Evolutionary conservation across 345 rosid species (phyloP).

Genomic region (Eutrema yunnanense): DNA sequence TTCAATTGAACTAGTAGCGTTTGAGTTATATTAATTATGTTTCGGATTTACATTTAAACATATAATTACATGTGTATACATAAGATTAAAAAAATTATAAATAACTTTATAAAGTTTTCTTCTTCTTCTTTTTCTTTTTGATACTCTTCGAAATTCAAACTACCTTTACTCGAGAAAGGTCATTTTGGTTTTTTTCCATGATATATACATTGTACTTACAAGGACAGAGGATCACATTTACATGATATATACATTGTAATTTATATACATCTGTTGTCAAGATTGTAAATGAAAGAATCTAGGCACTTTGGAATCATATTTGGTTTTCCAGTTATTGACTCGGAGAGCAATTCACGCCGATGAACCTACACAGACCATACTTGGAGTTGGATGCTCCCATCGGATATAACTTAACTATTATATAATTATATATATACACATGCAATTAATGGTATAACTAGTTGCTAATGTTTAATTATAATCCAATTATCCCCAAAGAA

Average conservation of each 20-base stretch:
- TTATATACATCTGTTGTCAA: neutral
- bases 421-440: neutral
- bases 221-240: neutral
- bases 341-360: constrained; percentile 17
- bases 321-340: neutral
- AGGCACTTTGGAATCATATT: neutral
- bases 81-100: neutral
- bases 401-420: neutral
- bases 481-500: neutral
- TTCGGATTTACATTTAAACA: neutral
- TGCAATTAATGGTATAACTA: constrained; percentile 12
- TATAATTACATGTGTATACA: neutral
- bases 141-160: neutral
- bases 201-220: constrained; percentile 7
- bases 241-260: no score
- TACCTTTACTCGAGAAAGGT: neutral
- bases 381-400: neutral
- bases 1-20: neutral
- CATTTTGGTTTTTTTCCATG: neutral
- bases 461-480: neutral
- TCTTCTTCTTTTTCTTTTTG: neutral
- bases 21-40: neutral
- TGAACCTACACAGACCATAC: constrained; percentile 1
- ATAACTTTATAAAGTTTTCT: neutral
- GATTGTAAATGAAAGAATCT: neutral